phyloP scores from a whole-genome alignment of 73 alveolate genomes.

The Paramecium pentaurelia region DNA sequence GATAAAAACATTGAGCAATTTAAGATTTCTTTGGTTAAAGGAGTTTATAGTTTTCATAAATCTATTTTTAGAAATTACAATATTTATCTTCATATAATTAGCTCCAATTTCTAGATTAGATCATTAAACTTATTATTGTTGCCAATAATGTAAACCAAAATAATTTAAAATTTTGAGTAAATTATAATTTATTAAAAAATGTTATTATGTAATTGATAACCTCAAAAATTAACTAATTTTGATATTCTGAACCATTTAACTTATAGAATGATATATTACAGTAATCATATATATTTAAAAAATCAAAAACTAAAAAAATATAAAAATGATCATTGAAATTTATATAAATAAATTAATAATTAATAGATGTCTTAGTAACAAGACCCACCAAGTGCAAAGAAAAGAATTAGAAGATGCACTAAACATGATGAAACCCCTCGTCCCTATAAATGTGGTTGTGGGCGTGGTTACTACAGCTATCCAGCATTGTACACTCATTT shows the following conservation, averaged over 20 bases:
- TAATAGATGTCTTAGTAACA: neutral
- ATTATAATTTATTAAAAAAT: no score
- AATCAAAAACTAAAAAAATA: neutral
- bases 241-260: neutral
- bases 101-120: neutral
- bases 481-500: constrained; percentile 99
- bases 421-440: constrained; percentile 24
- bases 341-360: neutral
- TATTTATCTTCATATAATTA: neutral
- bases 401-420: constrained; percentile 39
- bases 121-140: neutral
- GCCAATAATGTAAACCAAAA: neutral
- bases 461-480: constrained; percentile 91
- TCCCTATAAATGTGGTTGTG: constrained; percentile 96
- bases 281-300: neutral
- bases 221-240: no score
- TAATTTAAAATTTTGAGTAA: neutral
- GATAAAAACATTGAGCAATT: neutral
- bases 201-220: no score
- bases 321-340: neutral
- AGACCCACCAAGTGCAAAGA: neutral
- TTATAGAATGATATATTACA: neutral
- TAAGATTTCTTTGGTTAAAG: neutral
- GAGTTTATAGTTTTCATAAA: neutral
- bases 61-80: neutral